A percentile compares a stretch with the other conserved stretches of the same genome.
These are phyloP conservation scores for Diatrype stigma DNA, from an alignment of 2,329 filamentous ascomycete species.

Conservation along the genomic window DNA sequence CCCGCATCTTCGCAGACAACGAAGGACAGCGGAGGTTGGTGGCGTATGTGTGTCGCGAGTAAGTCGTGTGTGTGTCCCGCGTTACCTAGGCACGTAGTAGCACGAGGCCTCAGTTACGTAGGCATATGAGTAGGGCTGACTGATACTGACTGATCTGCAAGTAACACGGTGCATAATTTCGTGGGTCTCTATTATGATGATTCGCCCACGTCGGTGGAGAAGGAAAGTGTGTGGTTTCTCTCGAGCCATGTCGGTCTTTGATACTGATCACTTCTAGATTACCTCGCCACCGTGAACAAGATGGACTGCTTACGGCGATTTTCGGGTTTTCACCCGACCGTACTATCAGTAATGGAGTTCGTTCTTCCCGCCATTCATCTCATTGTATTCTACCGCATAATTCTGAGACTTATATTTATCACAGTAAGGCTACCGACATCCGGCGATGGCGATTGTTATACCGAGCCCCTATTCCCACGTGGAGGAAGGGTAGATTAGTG, in stretches of 20 bases:
- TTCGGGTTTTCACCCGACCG: constrained; percentile 22
- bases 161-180: constrained; percentile 32
- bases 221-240: constrained; percentile 7
- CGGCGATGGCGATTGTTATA: constrained; percentile 34
- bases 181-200: constrained; percentile 27
- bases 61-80: constrained; percentile 1
- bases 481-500: constrained; percentile 27
- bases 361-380: constrained; percentile 1
- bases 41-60: constrained; percentile 31
- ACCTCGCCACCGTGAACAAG: constrained; percentile 27
- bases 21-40: constrained; percentile 24
- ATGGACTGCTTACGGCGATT: constrained; percentile 24
- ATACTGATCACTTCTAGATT: constrained; percentile 19
- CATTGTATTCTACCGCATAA: neutral
- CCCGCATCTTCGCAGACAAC: constrained; percentile 20
- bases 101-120: neutral
- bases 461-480: constrained; percentile 27
- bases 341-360: constrained; percentile 25
- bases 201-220: neutral
- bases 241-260: neutral
- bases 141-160: constrained; percentile 1
- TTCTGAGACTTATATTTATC: neutral
- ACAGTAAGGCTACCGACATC: constrained; percentile 30
- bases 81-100: too few relatives aligned
- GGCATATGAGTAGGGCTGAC: constrained; percentile 4